Evolutionary conservation across 2,329 filamentous ascomycete genomes (phyloP).

Genomic region (Ophidiomyces ophidiicola): DNA sequence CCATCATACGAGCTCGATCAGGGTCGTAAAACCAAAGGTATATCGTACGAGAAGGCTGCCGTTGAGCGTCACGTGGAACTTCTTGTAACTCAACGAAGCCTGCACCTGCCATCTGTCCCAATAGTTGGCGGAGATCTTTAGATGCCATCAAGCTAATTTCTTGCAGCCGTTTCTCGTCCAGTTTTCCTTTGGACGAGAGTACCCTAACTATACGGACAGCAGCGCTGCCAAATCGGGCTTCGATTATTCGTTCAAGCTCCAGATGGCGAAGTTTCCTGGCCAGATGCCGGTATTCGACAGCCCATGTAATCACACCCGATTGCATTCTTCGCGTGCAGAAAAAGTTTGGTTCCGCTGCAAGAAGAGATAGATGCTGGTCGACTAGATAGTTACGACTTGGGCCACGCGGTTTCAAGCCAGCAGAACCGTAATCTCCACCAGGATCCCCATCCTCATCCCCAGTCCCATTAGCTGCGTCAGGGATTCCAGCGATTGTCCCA

Average conservation of each 20-base stretch:
- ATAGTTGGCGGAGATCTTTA: conserved; percentile 69
- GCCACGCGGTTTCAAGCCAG: conserved; percentile 23
- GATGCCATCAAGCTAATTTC: conserved; percentile 72
- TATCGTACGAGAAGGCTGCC: conserved; percentile 68
- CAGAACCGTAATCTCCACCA: conserved; percentile 42
- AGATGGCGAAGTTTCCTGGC: conserved; percentile 57
- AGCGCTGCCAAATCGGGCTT: conserved; percentile 60
- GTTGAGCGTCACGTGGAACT: conserved; percentile 74
- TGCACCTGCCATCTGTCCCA: conserved; percentile 72
- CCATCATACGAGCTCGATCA: conserved; percentile 54
- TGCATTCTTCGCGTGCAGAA: conserved; percentile 27
- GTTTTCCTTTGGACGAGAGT: conserved; percentile 71
- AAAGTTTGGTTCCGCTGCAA: conserved; percentile 31
- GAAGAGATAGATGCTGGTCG: conserved; percentile 39
- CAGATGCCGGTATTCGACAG: conserved; percentile 66
- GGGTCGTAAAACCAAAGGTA: conserved; percentile 88
- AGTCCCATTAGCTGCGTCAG: conserved; percentile 26
- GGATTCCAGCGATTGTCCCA: conserved; percentile 26
- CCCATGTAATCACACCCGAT: conserved; percentile 59
- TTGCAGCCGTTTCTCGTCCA: conserved; percentile 86
- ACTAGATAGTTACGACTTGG: conserved; percentile 25
- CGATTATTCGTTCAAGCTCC: conserved; percentile 72
- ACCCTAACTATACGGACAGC: conserved; percentile 78
- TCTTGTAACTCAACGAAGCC: conserved; percentile 89
- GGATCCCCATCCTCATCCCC: conserved; percentile 35